phyloP scores from a whole-genome alignment of 2,329 filamentous ascomycete species.

The Aspergillus japonicus region DNA sequence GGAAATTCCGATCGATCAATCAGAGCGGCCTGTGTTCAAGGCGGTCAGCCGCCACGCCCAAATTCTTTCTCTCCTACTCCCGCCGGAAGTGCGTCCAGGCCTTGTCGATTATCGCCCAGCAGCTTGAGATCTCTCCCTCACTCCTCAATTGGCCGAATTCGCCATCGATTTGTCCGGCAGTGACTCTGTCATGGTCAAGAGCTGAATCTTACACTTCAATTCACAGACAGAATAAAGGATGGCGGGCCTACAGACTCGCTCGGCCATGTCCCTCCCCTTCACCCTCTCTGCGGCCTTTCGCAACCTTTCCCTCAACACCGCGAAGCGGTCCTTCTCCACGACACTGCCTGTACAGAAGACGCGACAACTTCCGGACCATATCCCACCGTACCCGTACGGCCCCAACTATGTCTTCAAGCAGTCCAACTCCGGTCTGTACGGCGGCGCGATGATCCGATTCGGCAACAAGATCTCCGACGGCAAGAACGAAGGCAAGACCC shows the following conservation, averaged over 20 bases:
- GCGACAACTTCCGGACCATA: constrained; percentile 35
- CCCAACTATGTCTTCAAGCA: constrained; percentile 46
- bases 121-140: not conserved
- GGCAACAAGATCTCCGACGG: constrained; percentile 53
- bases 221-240: constrained; percentile 23
- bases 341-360: constrained; percentile 33
- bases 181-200: constrained; percentile 18
- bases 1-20: constrained; percentile 39
- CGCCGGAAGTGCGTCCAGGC: not conserved
- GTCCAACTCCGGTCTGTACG: constrained; percentile 50
- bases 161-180: not conserved
- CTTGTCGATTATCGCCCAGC: not conserved
- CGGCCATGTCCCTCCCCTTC: constrained; percentile 32
- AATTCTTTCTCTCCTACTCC: constrained; percentile 30
- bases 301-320: constrained; percentile 37
- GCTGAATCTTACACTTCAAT: not conserved
- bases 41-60: constrained; percentile 36
- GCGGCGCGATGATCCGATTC: constrained; percentile 46
- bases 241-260: constrained; percentile 32
- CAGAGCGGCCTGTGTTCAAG: constrained; percentile 25
- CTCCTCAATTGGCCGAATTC: not conserved
- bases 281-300: constrained; percentile 41
- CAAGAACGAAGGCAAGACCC: constrained; percentile 49
- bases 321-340: constrained; percentile 41
- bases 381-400: constrained; percentile 50